A percentile compares a stretch with the other conserved stretches of the same genome.
Evolutionary conservation across 805 yeast genomes (phyloP).

Genomic region (Lipomyces yamanashiensis): DNA sequence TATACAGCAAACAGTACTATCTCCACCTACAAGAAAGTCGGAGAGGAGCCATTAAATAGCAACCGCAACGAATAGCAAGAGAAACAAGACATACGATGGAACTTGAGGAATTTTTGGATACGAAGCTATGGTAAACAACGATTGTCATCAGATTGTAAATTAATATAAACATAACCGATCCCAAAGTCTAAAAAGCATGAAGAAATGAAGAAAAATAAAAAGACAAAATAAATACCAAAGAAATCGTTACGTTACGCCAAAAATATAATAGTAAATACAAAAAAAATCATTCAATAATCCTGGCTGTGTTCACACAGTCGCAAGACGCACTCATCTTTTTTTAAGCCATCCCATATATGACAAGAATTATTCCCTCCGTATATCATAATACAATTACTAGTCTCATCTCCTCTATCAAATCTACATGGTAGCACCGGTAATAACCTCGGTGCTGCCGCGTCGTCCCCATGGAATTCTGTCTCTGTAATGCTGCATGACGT

Average conservation of each 20-base stretch:
- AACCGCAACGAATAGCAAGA: neutral
- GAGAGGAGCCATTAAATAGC: neutral
- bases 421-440: constrained; percentile 2
- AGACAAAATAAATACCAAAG: neutral
- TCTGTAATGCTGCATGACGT: constrained; percentile 30
- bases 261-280: neutral
- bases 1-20: neutral
- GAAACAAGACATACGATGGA: too few species aligned
- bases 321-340: neutral
- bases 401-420: neutral
- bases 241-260: constrained; percentile 7
- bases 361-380: neutral
- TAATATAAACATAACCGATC: neutral
- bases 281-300: neutral
- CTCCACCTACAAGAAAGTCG: neutral
- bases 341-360: neutral
- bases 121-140: neutral
- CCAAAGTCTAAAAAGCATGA: neutral
- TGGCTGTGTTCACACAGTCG: neutral
- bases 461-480: constrained; percentile 27
- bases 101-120: too few species aligned
- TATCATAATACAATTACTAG: neutral
- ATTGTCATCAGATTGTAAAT: neutral
- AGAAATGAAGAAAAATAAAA: neutral
- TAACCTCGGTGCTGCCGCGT: constrained; percentile 27